Evolutionary conservation across 2,329 filamentous ascomycete genomes (phyloP).

Genomic region (Diaporthe amygdali): DNA sequence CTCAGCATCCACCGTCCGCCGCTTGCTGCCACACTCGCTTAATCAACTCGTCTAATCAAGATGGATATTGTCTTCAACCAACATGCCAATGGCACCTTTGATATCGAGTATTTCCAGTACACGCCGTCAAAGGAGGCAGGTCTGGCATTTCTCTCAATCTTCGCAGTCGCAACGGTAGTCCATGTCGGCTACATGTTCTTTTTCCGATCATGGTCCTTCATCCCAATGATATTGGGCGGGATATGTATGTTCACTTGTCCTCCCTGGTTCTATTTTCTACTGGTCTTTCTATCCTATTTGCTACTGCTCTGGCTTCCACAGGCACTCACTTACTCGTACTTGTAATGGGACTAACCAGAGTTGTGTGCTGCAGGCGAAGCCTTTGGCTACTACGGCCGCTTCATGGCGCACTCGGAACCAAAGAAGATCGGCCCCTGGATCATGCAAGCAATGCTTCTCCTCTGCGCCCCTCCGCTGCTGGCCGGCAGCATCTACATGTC

Average conservation of each 20-base stretch:
- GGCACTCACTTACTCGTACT: neutral
- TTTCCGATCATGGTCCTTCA: neutral
- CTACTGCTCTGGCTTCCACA: no score
- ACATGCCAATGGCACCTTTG: slow-evolving; percentile 23
- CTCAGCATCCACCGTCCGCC: neutral
- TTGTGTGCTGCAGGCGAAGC: slow-evolving; percentile 39
- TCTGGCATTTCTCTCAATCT: slow-evolving; percentile 27
- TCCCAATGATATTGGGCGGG: neutral
- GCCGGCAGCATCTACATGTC: slow-evolving; percentile 49
- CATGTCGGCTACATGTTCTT: neutral
- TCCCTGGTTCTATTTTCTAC: no score
- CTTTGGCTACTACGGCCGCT: slow-evolving; percentile 38
- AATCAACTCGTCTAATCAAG: neutral
- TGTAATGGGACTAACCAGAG: neutral
- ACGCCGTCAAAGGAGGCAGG: slow-evolving; percentile 24
- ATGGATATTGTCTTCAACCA: slow-evolving; percentile 3
- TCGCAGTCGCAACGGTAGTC: neutral
- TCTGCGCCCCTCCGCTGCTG: slow-evolving; percentile 44
- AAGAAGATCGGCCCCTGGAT: slow-evolving; percentile 36
- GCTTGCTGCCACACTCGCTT: neutral
- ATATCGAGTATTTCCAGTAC: slow-evolving; percentile 27
- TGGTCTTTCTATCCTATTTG: neutral
- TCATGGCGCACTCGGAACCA: slow-evolving; percentile 28
- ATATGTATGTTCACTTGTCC: slow-evolving; percentile 1
- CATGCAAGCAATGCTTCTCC: slow-evolving; percentile 43